Conservation (phyloP, 140 eudicot genomes). For the Erigeron philadelphicus region DNA sequence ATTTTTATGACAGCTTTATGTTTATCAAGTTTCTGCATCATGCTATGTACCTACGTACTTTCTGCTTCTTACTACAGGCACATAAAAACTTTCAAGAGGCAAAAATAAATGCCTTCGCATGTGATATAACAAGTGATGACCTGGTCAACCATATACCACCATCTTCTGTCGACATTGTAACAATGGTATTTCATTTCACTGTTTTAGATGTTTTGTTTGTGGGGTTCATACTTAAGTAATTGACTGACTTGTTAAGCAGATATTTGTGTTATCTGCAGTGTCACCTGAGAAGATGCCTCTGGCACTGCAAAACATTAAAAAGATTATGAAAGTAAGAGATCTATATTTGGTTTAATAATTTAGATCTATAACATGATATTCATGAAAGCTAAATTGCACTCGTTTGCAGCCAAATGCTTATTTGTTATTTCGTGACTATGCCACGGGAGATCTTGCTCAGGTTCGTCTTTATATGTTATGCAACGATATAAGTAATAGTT, state of each 20-base stretch:
- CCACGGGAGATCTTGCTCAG: constrained; percentile 99
- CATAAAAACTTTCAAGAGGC: constrained; percentile 64
- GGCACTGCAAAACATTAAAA: constrained; percentile 59
- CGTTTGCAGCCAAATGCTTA: constrained; percentile 70
- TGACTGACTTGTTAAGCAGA: constrained; percentile 73
- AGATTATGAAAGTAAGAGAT: constrained; percentile 63
- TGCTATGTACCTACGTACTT: not conserved
- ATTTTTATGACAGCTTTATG: not conserved
- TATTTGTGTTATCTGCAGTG: constrained; percentile 96
- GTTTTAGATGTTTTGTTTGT: constrained; percentile 10
- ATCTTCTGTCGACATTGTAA: constrained; percentile 81
- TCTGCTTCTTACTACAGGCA: constrained; percentile 37
- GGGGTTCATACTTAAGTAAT: constrained; percentile 8
- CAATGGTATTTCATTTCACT: constrained; percentile 55
- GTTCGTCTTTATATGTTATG: constrained; percentile 20
- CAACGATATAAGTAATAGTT: too few species aligned
- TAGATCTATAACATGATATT: not conserved
- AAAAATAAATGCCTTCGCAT: constrained; percentile 75
- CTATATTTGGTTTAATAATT: not conserved
- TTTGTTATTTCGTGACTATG: constrained; percentile 89
- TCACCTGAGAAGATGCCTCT: constrained; percentile 87
- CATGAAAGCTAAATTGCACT: constrained; percentile 18
- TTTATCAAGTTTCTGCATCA: not conserved
- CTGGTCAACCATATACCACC: constrained; percentile 56
- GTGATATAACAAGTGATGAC: constrained; percentile 81